These are phyloP conservation scores for Neofusicoccum sp. DNA, from an alignment of 2,329 filamentous ascomycete species.

Conservation along the genomic window DNA sequence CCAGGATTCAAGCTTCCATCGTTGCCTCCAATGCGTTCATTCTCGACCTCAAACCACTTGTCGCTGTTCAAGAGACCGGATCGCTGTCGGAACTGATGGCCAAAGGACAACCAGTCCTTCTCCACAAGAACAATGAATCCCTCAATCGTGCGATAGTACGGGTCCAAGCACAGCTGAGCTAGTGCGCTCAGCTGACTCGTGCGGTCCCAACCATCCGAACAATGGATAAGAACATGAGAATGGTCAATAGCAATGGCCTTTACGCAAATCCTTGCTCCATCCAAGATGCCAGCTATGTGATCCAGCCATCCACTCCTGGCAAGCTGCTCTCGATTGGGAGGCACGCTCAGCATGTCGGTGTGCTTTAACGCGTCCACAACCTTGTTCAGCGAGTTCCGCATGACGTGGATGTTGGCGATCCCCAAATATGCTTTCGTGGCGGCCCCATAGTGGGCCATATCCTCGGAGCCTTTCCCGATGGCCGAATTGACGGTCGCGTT, in stretches of 20 bases:
- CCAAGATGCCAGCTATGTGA: constrained; percentile 80
- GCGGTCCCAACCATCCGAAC: constrained; percentile 97
- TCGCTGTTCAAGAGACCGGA: constrained; percentile 84
- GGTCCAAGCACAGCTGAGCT: constrained; percentile 89
- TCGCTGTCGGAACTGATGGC: constrained; percentile 95
- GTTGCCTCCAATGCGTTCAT: constrained; percentile 65
- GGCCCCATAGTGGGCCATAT: constrained; percentile 95
- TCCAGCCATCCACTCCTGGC: constrained; percentile 86
- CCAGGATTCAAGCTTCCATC: constrained; percentile 43
- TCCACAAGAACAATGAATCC: constrained; percentile 93
- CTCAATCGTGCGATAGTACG: constrained; percentile 89
- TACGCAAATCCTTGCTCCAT: constrained; percentile 81
- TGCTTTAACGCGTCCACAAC: constrained; percentile 90
- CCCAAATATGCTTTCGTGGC: constrained; percentile 88
- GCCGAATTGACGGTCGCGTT: constrained; percentile 95
- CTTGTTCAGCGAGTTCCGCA: constrained; percentile 85
- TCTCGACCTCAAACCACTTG: constrained; percentile 90
- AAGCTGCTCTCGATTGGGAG: constrained; percentile 77
- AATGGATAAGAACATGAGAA: constrained; percentile 94
- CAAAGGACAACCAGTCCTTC: constrained; percentile 97
- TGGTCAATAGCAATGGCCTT: constrained; percentile 87
- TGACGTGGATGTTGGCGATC: constrained; percentile 98
- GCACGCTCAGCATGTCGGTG: constrained; percentile 78
- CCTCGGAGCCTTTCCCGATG: constrained; percentile 89
- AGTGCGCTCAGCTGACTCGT: constrained; percentile 92